Percentiles rank a stretch among this genome's conserved stretches.
Evolutionary conservation across 345 rosid species (phyloP).

Genomic region (Salix viminalis): DNA sequence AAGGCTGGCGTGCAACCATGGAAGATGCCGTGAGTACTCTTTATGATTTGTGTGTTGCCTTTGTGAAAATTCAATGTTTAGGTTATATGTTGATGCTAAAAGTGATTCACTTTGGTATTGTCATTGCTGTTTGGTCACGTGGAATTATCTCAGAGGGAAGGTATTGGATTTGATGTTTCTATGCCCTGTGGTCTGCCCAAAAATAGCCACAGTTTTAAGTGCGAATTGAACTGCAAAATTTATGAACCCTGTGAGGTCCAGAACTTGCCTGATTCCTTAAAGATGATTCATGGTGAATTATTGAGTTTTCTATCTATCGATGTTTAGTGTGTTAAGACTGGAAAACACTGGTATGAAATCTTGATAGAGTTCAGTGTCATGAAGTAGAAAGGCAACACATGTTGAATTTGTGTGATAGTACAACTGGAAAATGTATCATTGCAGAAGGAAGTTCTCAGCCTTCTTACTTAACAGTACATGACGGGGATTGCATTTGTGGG

Average conservation of each 20-base stretch:
- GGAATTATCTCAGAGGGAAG: neutral
- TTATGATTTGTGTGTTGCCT: neutral
- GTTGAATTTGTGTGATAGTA: neutral
- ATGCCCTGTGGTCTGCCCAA: neutral
- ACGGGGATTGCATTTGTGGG: neutral
- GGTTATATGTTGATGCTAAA: neutral
- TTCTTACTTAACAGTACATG: neutral
- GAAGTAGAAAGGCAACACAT: neutral
- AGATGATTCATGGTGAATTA: too few relatives aligned
- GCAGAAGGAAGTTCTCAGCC: neutral
- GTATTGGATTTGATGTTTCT: neutral
- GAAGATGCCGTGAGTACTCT: slow-evolving; percentile 90
- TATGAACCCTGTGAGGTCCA: neutral
- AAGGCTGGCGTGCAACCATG: slow-evolving; percentile 98
- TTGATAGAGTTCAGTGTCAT: neutral
- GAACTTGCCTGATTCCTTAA: neutral
- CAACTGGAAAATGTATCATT: neutral
- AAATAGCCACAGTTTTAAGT: neutral
- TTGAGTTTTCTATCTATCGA: neutral
- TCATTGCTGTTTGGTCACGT: neutral
- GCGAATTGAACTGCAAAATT: neutral
- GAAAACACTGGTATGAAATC: neutral
- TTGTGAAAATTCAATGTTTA: neutral
- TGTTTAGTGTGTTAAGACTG: neutral
- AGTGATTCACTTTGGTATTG: neutral